Base-by-base conservation (phyloP, 2,329 filamentous ascomycete genomes). In the Cercospora zeae-maydis region DNA sequence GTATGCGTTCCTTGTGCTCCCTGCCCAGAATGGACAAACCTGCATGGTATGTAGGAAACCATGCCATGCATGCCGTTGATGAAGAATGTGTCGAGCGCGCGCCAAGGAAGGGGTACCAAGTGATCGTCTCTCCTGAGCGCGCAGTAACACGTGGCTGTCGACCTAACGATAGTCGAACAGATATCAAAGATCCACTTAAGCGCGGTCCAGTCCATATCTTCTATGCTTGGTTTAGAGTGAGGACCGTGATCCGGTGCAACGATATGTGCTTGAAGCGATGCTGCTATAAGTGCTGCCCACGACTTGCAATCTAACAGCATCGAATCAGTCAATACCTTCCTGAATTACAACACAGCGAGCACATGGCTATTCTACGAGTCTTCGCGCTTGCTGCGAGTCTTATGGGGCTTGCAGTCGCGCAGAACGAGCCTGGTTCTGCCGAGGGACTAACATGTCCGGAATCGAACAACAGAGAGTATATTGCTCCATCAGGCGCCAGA, bases 381-480 rank as follows among this genome's bases (percentile, higher is more conserved):
- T 31, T 52, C n/a, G 14, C 31, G 13, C 31, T 52, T 19, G 49
- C 27, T 31, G 27, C 14, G 3, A 19, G 14, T 34, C 31, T 52
- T 31, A 3, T 34, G 10, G 49, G 49, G 11, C 14, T 52, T 14
- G 14, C 11, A n/a, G 14, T 34, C 8, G 49, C 49, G 27, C 49
- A 52, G 49, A 21, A 52, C 31, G 39, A 16, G 14, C 19, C 19
- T 5, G 19, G 19, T 45, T 31, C 49, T 31, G 27, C 4, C n/a
- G 59, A 55, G 2, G 33, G 58, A n/a, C 42, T 67, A 2, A 57
- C 61, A 5, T 73, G 71, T 54, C 71, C 71, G 1, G 39, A 37
- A 4, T 62, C 62, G 7, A 66, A 73, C 45, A 63, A 62, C 24
- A 71, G 61, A 19, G 62, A 58, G 1, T 70, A 72, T 57, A 67